Evolutionary conservation across 371 early-diverging fungal species (phyloP), one percentile per base, ranked within the genome.

Genomic region (Circinella umbellata): DNA sequence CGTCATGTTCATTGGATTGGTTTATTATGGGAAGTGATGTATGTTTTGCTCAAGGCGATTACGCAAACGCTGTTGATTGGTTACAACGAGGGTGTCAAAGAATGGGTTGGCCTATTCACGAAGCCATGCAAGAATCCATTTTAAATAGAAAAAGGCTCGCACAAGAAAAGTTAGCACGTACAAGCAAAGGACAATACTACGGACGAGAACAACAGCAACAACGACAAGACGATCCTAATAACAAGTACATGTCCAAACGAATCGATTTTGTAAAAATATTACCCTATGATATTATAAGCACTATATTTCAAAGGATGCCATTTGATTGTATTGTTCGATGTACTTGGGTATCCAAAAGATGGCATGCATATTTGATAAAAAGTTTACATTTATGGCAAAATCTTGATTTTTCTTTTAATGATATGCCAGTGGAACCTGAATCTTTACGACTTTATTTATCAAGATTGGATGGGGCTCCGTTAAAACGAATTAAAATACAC

Each of bases 351-450:
- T 80, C 76, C 0, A 69, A 54, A 3, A 62, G 49, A 0, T 80
- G 80, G 80, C 63, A 68, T 27, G 18, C 48, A 0, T 77, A 66
- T 49, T 51, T 77, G 3, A 36, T 61, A 0, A 18, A 63, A 8
- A 70, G 36, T 8, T 65, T 70, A 5, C 64, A 60, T 37, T 61
- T 80, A 5, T 80, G 78, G 80, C 72, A 69, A 38, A 51, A 72
- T 18, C 63, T 80, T 4, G 66, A 72, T 6, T 73, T 80, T 53
- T 14, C n/a, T 14, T 49, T 62, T 35, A 61, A 38, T 10, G 51
- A 64, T 17, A 57, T 35, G 15, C 68, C 67, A n/a, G 39, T 69
- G 10, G 34, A 66, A 11, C 46, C 64, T 9, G 10, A 13, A 1
- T 67, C 72, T 5, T 53, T 76, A 3, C n/a, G 69, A 10, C 14